Base-by-base conservation (phyloP, 805 yeast genomes). In the Yarrowia deformans region DNA sequence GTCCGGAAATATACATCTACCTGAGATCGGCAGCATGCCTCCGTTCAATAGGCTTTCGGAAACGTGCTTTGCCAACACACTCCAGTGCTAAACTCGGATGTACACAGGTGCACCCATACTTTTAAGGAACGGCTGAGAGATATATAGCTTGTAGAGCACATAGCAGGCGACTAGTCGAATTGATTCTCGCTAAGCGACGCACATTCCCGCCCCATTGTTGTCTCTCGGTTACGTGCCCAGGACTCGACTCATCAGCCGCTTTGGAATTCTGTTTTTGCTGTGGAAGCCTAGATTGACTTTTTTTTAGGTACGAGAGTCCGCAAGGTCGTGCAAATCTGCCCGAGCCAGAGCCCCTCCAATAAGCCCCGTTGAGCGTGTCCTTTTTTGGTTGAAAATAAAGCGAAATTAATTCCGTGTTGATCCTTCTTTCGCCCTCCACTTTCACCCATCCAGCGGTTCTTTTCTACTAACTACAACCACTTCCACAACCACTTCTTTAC, bases 221-320 rank as follows among this genome's bases (percentile, higher is more conserved):
- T n/a, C 46, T 10, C 10, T 29, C 35, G 35, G 49, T 5, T 32
- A 45, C 29, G 29, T 23, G 29, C 29, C 29, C 29, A 2, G 29
- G 29, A 23, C 49, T 10, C 13, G 23, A n/a, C 23, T 43, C 23
- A 8, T 39, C 32, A 34, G 42, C 61, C 56, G 58, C 68, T 42
- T 34, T 42, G 56, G 34, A 49, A 12, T 23, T 18, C 63, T 63
- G 14, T 45, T 43, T 60, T 60, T 46, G 50, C 50, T 60, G 66
- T 32, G 56, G 56, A 43, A 60, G 32, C 39, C 35, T 10, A 60
- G 50, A 43, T 46, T 18, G 56, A 46, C 66, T 43, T 43, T 43
- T 60, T 43, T 43, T 60, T 43, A 46, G 66, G 56, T 43, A 60
- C 66, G 56, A 60, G 40, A 23, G 56, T 42, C 66, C 18, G 54